Percentiles rank a stretch among this genome's conserved stretches.
Evolutionary conservation across 2,329 filamentous ascomycete species (phyloP).

Genomic region (Colletotrichum limetticola): DNA sequence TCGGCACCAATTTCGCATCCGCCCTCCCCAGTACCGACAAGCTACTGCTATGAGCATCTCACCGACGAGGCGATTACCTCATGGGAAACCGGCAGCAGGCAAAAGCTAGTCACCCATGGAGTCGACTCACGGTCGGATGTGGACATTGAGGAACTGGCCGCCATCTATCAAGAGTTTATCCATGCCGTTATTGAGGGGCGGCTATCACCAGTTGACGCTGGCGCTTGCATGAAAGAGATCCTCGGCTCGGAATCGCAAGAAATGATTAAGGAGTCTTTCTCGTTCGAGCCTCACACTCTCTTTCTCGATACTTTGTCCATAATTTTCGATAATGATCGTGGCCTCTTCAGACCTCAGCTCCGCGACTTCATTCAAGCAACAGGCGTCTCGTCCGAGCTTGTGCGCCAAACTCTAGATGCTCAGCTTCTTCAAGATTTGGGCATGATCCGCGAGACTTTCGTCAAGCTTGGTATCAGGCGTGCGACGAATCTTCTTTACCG

Average conservation of each 20-base stretch:
- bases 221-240: constrained; percentile 78
- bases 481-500: constrained; percentile 94
- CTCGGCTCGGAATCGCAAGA: constrained; percentile 66
- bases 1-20: constrained; percentile 38
- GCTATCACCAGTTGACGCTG: constrained; percentile 75
- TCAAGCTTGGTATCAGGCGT: constrained; percentile 84
- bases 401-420: constrained; percentile 87
- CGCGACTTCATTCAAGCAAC: constrained; percentile 78
- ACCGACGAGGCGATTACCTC: constrained; percentile 74
- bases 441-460: constrained; percentile 87
- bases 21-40: constrained; percentile 49
- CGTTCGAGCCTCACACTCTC: constrained; percentile 72
- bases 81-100: constrained; percentile 75
- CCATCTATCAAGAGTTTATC: constrained; percentile 86
- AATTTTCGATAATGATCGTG: constrained; percentile 76
- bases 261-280: constrained; percentile 59
- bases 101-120: constrained; percentile 74
- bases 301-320: constrained; percentile 89
- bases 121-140: constrained; percentile 72
- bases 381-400: constrained; percentile 74
- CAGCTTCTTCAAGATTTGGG: constrained; percentile 79
- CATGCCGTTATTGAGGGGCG: constrained; percentile 77
- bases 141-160: constrained; percentile 75
- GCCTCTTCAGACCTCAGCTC: constrained; percentile 60
- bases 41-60: constrained; percentile 80